These are phyloP conservation scores for Colletotrichum tamarilloi DNA, from an alignment of 2,329 filamentous ascomycete species.

Conservation along the genomic window DNA sequence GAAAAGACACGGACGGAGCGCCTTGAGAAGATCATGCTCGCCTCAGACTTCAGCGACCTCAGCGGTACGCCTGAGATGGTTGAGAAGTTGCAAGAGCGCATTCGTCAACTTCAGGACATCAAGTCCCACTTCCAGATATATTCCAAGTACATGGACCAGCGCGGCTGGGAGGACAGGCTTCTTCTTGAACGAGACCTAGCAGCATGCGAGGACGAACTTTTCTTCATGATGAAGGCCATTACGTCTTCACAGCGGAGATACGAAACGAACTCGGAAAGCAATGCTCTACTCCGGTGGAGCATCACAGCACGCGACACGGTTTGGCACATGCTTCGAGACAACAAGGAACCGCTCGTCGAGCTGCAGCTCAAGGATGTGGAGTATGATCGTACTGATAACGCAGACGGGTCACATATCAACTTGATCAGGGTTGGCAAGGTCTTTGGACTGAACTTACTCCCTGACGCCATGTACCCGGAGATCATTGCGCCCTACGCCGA, in stretches of 20 bases:
- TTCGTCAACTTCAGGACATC: conserved; percentile 94
- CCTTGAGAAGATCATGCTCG: conserved; percentile 98
- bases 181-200: conserved; percentile 90
- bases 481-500: conserved; percentile 94
- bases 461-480: conserved; percentile 92
- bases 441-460: conserved; percentile 88
- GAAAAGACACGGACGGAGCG: conserved; percentile 98
- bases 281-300: conserved; percentile 88
- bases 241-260: conserved; percentile 93
- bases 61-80: conserved; percentile 95
- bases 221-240: conserved; percentile 99
- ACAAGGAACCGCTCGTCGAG: conserved; percentile 88
- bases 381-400: conserved; percentile 96
- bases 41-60: conserved; percentile 97
- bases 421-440: conserved; percentile 88
- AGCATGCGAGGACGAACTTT: conserved; percentile 93
- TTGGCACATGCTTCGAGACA: conserved; percentile 93
- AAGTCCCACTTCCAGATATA: conserved; percentile 97
- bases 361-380: conserved; percentile 91
- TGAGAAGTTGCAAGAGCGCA: conserved; percentile 88
- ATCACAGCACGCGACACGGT: conserved; percentile 96
- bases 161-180: conserved; percentile 91
- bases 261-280: conserved; percentile 78
- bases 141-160: conserved; percentile 84
- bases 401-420: conserved; percentile 96